These are phyloP conservation scores for Cryphonectria parasitica DNA, from an alignment of 2,329 filamentous ascomycete species.

Conservation along the genomic window DNA sequence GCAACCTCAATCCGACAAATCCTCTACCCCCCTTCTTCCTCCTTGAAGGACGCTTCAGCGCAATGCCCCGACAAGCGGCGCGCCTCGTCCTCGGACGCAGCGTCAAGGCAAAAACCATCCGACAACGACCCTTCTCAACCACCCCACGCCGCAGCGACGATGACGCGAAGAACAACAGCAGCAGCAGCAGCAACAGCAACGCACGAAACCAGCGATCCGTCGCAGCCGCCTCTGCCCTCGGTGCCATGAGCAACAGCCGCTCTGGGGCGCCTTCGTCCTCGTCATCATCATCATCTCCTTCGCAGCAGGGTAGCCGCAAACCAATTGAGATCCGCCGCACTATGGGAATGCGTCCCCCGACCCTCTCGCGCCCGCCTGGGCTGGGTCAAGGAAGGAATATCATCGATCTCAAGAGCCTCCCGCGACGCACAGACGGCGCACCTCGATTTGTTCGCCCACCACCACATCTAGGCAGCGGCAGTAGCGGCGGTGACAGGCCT, in stretches of 20 bases:
- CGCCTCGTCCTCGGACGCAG: conserved; percentile 30
- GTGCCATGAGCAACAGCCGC: conserved; percentile 21
- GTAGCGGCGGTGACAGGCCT: conserved; percentile 6
- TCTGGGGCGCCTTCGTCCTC: conserved; percentile 9
- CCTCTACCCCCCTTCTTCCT: background rate
- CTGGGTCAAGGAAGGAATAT: conserved; percentile 15
- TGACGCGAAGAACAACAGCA: conserved; percentile 18
- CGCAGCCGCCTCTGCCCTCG: conserved; percentile 29
- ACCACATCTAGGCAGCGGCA: background rate
- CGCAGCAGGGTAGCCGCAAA: background rate
- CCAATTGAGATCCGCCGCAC: background rate
- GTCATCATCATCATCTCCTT: background rate
- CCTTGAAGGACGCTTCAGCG: background rate
- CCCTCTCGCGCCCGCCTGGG: background rate
- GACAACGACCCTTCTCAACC: conserved; percentile 24
- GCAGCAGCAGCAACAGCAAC: background rate
- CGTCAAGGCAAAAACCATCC: conserved; percentile 10
- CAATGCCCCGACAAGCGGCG: conserved; percentile 30
- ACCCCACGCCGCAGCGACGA: conserved; percentile 19
- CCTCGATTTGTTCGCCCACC: background rate
- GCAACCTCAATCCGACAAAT: background rate
- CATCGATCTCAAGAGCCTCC: conserved; percentile 27
- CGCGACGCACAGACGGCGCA: conserved; percentile 9
- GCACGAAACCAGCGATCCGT: conserved; percentile 23
- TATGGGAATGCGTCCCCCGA: background rate